Evolutionary conservation across 768 basidiomycete genomes (phyloP).

Genomic region (Mycena latifolia): DNA sequence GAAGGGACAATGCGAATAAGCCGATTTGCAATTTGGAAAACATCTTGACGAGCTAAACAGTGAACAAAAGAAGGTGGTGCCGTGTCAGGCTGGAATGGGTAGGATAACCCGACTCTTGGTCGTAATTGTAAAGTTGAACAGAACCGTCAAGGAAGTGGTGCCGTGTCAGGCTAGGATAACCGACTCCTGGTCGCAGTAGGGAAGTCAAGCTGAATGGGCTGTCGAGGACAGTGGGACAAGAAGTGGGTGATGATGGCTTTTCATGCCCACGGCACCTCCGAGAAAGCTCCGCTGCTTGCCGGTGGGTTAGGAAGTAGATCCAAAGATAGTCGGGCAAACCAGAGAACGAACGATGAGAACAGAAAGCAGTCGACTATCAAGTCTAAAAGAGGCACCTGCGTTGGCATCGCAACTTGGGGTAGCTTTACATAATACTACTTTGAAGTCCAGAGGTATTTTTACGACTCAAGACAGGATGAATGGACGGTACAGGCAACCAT

Average conservation of each 20-base stretch:
- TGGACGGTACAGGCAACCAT: too few species aligned
- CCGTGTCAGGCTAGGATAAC: neutral
- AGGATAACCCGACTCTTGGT: constrained; percentile 16
- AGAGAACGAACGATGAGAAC: neutral
- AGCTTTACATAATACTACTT: neutral
- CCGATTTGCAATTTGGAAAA: constrained; percentile 17
- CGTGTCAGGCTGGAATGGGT: neutral
- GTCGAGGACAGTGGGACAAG: neutral
- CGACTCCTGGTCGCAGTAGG: constrained; percentile 20
- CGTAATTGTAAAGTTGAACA: neutral
- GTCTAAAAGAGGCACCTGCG: neutral
- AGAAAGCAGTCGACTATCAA: neutral
- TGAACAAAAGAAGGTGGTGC: neutral
- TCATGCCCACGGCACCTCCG: neutral
- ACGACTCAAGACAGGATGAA: too few species aligned
- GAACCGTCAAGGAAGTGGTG: neutral
- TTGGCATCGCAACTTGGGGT: neutral
- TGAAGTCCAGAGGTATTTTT: too few species aligned
- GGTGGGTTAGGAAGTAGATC: neutral
- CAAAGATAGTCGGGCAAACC: too few species aligned
- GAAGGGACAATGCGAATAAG: constrained; percentile 1
- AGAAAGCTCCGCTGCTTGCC: neutral
- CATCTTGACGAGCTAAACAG: constrained; percentile 13
- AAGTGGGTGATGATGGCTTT: neutral
- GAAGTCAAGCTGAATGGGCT: neutral